phyloP scores from a whole-genome alignment of 2,329 filamentous ascomycete species.

The Diaporthe batatas region DNA sequence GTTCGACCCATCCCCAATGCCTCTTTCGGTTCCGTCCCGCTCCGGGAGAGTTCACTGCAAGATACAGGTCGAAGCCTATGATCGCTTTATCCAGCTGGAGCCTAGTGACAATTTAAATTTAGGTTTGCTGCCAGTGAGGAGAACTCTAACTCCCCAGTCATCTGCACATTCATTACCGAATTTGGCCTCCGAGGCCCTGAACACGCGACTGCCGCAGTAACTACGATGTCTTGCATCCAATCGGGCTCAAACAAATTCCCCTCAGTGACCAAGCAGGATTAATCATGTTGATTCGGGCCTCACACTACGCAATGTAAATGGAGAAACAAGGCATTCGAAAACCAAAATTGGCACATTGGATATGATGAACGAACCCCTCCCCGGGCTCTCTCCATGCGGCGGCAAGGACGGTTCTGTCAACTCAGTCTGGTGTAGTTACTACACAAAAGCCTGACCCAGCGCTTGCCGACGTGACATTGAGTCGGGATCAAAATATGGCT shows the following conservation, averaged over 20 bases:
- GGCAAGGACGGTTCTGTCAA: background rate
- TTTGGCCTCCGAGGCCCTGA: background rate
- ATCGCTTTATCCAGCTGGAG: background rate
- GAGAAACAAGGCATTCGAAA: no score
- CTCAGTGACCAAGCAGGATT: background rate
- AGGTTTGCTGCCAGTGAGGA: background rate
- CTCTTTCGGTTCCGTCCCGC: background rate
- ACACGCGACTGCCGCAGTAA: background rate
- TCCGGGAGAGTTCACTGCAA: background rate
- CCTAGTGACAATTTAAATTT: background rate
- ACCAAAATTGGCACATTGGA: background rate
- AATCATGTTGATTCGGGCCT: background rate
- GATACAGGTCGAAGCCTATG: background rate
- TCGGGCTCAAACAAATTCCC: background rate
- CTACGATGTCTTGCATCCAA: background rate
- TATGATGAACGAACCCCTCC: background rate
- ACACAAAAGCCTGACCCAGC: constrained; percentile 39
- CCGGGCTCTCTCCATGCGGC: no score
- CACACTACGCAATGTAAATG: no score
- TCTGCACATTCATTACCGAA: background rate
- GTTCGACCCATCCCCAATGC: background rate
- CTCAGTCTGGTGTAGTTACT: background rate
- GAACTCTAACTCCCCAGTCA: background rate
- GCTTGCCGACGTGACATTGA: constrained; percentile 48
- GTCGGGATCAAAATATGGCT: constrained; percentile 48